Percentiles rank a stretch among this genome's conserved stretches.
Evolutionary conservation across 2,329 filamentous ascomycete species (phyloP).

Genomic region (Colletotrichum sp.): DNA sequence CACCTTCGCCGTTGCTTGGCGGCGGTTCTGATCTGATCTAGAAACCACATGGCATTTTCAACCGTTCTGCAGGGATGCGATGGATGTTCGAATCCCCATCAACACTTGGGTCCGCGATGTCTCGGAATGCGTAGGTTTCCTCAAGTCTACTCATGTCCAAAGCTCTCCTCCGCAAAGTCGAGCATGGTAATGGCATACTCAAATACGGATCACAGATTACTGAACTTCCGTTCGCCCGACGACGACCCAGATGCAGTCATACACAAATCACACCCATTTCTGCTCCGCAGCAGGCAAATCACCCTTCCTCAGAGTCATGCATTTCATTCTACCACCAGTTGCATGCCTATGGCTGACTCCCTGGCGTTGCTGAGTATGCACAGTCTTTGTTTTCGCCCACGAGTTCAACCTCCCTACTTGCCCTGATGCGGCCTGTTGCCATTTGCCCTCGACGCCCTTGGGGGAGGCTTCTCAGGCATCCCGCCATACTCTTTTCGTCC

Average conservation of each 20-base stretch:
- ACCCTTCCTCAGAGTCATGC: neutral
- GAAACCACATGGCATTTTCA: conserved; percentile 12
- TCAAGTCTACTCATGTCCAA: neutral
- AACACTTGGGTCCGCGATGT: neutral
- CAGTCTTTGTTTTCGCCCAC: conserved; percentile 1
- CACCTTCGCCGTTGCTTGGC: conserved; percentile 5
- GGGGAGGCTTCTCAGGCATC: neutral
- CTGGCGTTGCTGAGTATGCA: neutral
- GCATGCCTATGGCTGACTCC: neutral
- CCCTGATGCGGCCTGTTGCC: neutral
- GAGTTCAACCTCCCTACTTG: neutral
- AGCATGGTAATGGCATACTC: no score
- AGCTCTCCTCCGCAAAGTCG: neutral
- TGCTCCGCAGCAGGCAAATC: neutral
- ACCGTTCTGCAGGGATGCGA: neutral
- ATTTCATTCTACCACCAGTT: neutral
- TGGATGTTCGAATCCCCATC: neutral
- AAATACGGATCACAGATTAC: neutral
- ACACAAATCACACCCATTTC: neutral
- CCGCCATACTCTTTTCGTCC: neutral
- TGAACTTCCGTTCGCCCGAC: neutral
- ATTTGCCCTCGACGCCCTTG: neutral
- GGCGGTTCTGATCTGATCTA: neutral
- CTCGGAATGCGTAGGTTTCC: neutral
- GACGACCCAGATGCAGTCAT: neutral